Percentiles rank a stretch among this genome's conserved stretches.
phyloP scores from a whole-genome alignment of 352 stramenopile genomes.

The Phytophthora macrochlamydospora region DNA sequence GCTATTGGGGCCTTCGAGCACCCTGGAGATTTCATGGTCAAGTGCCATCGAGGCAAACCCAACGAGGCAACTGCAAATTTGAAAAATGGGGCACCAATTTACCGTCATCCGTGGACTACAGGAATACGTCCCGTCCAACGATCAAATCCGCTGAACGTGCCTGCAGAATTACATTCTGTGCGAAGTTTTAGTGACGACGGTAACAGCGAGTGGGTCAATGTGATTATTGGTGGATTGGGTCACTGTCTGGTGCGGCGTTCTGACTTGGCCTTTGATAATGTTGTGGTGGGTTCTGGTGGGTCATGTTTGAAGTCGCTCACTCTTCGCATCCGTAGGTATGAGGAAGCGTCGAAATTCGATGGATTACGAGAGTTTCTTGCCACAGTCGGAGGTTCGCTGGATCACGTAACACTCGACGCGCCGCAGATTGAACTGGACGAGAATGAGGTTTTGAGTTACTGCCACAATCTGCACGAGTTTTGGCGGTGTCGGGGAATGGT shows the following conservation, averaged over 20 bases:
- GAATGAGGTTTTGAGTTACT: not conserved
- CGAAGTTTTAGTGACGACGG: constrained; percentile 13
- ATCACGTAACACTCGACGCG: not conserved
- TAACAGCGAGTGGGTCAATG: constrained; percentile 12
- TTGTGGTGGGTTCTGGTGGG: no score
- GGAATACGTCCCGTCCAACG: not conserved
- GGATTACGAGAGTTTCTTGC: not conserved
- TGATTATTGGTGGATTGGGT: constrained; percentile 18
- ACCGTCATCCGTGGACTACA: constrained; percentile 1
- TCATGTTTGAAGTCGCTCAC: not conserved
- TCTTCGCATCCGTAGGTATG: not conserved
- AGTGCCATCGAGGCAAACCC: not conserved
- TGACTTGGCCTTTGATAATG: constrained; percentile 5
- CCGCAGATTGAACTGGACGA: not conserved
- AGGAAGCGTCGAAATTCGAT: not conserved
- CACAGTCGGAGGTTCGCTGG: not conserved
- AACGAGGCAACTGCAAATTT: constrained; percentile 6
- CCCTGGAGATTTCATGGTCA: constrained; percentile 18
- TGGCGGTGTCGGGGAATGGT: no score
- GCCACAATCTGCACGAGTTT: no score
- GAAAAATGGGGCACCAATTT: constrained; percentile 10
- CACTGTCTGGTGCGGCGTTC: constrained; percentile 8
- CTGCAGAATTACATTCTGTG: constrained; percentile 7
- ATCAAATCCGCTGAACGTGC: constrained; percentile 3
- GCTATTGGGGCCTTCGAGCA: constrained; percentile 10